phyloP scores from a whole-genome alignment of 345 rosid genomes.

The Syzygium aromaticum region DNA sequence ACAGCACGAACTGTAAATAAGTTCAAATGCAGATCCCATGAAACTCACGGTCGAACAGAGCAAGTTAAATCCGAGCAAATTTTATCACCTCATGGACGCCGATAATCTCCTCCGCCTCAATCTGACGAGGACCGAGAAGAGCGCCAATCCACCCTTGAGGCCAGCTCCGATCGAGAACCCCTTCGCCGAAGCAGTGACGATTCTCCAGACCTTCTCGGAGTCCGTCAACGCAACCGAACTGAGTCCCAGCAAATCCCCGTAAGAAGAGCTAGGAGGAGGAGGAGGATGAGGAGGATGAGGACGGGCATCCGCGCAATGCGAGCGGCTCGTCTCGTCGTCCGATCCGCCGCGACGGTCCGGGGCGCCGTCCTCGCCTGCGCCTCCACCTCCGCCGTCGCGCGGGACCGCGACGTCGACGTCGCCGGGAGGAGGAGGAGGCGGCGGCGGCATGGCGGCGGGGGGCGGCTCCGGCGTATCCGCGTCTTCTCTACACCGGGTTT shows the following conservation, averaged over 20 bases:
- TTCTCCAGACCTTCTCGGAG: conserved; percentile 63
- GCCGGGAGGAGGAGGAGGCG: conserved; percentile 9
- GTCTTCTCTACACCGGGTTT: neutral
- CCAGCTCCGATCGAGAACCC: conserved; percentile 96
- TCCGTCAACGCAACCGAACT: conserved; percentile 24
- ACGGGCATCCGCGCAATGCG: conserved; percentile 27
- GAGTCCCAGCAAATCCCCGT: conserved; percentile 4
- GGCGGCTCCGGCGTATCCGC: neutral
- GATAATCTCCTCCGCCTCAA: conserved; percentile 51
- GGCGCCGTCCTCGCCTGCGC: conserved; percentile 13
- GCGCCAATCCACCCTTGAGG: conserved; percentile 82
- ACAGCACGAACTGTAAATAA: neutral
- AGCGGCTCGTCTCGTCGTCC: conserved; percentile 13
- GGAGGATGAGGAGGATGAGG: conserved; percentile 21
- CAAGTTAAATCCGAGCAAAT: neutral
- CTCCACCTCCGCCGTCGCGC: conserved; percentile 10
- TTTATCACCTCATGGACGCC: conserved; percentile 25
- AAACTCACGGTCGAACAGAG: neutral
- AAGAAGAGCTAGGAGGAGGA: conserved; percentile 8
- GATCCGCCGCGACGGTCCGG: conserved; percentile 5
- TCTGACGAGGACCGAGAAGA: conserved; percentile 68
- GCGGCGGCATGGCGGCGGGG: neutral
- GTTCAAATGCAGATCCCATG: neutral
- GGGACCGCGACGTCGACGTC: conserved; percentile 10
- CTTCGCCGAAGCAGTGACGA: conserved; percentile 53